Conservation (phyloP, 2,329 filamentous ascomycete genomes). For the Magnaporthiopsis rhizophila region DNA sequence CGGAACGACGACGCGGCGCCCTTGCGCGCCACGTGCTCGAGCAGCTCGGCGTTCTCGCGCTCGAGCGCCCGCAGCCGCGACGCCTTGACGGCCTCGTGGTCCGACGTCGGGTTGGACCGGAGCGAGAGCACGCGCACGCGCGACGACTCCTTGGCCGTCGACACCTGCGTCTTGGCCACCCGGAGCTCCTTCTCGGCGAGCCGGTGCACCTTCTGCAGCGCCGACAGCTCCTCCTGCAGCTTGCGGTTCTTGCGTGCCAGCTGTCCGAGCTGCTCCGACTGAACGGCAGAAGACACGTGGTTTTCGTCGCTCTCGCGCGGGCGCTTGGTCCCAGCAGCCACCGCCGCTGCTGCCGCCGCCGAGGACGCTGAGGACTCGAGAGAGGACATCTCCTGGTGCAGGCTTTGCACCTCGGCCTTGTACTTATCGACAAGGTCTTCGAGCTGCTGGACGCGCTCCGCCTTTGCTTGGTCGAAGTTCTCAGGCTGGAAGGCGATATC, state of each 20-base stretch:
- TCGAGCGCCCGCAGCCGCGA: slow-evolving; percentile 69
- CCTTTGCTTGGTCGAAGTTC: slow-evolving; percentile 66
- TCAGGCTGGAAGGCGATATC: slow-evolving; percentile 80
- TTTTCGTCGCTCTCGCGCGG: slow-evolving; percentile 53
- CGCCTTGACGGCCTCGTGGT: slow-evolving; percentile 77
- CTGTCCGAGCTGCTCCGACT: slow-evolving; percentile 68
- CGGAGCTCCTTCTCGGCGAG: slow-evolving; percentile 69
- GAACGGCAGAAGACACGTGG: slow-evolving; percentile 37
- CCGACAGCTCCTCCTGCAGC: slow-evolving; percentile 68
- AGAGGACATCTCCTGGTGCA: slow-evolving; percentile 67
- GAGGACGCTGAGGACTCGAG: slow-evolving; percentile 39
- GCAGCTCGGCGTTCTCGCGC: slow-evolving; percentile 75
- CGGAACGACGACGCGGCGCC: slow-evolving; percentile 32
- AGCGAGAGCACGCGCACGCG: slow-evolving; percentile 79
- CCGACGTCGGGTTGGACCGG: slow-evolving; percentile 84
- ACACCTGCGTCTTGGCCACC: slow-evolving; percentile 65
- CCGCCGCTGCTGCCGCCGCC: slow-evolving; percentile 19
- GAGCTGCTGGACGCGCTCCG: slow-evolving; percentile 67
- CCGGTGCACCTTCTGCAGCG: slow-evolving; percentile 60
- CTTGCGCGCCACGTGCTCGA: slow-evolving; percentile 55
- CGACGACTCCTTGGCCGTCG: slow-evolving; percentile 54
- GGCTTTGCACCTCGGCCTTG: slow-evolving; percentile 66
- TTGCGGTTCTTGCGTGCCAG: slow-evolving; percentile 81
- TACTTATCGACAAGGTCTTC: slow-evolving; percentile 85
- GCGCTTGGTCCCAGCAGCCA: slow-evolving; percentile 54